Evolutionary conservation across 2,329 filamentous ascomycete genomes (phyloP), one percentile per base, ranked within the genome.

Genomic region (Plectosphaerella cucumerina): DNA sequence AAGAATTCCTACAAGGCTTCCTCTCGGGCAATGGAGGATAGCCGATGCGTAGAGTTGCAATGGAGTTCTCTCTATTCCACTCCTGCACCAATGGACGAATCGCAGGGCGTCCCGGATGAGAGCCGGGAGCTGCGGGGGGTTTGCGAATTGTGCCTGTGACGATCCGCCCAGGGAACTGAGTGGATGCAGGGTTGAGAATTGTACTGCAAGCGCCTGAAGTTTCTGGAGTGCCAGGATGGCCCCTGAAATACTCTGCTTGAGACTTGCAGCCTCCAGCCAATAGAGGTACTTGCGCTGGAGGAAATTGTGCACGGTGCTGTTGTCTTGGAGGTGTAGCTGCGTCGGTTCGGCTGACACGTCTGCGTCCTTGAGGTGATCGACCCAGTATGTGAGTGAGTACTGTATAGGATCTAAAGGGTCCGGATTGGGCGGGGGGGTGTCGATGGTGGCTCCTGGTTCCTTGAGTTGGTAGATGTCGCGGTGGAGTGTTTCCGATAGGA

Each of bases 191-290:
- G 23, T 31, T 3, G 26, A 31, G 12, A 11, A 26, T 10, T 11
- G 12, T 31, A 31, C 26, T 11, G 12, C 3, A 4, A 31, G 4
- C 12, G 6, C 8, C 8, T 31, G 8, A 31, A 31, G 8, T 17
- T 31, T 56, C 9, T 10, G 4, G 15, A 67, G 53, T 10, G 58
- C 50, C 10, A 54, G 18, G 4, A 65, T 45, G 2, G 58, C 67
- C 50, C 58, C 44, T 8, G 56, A 53, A 6, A 65, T 54, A 35
- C 56, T 53, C 10, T 49, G 44, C 15, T 70, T 52, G 5, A 72
- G 61, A 44, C 69, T 68, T 3, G 75, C 61, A 31, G 68, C 65
- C 50, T 77, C 72, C 3, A 77, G 58, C 72, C 70, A 76, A 48
- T 74, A 63, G 1, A 76, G 62, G 46, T 65, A 63, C n/a, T 69